phyloP scores from a whole-genome alignment of 163 green algal species.

The Chlorella variabilis region DNA sequence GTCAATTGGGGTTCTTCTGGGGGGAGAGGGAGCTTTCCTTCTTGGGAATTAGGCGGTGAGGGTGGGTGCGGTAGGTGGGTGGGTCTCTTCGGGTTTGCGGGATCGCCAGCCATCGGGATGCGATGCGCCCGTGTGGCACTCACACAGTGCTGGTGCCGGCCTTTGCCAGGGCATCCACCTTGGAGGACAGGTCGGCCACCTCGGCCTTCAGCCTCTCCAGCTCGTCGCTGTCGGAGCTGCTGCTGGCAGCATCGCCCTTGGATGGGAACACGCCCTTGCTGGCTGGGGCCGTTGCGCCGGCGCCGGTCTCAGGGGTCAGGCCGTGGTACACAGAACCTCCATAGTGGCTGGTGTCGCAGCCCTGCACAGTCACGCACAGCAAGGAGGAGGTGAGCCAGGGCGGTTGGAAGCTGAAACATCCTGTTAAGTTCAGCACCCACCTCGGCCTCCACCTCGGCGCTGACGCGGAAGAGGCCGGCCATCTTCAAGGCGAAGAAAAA shows the following conservation, averaged over 20 bases:
- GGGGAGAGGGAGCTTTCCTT: no score
- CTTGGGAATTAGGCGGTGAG: no score
- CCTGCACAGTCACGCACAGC: neutral
- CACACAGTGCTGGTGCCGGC: no score
- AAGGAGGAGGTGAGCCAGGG: no score
- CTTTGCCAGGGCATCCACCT: neutral
- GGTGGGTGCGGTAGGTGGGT: no score
- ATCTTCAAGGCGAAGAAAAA: conserved; percentile 18
- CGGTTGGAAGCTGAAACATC: neutral
- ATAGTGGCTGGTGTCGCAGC: conserved; percentile 25
- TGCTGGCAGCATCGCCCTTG: neutral
- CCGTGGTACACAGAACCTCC: conserved; percentile 25
- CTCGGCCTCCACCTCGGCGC: conserved; percentile 71
- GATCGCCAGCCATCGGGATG: no score
- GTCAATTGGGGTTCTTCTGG: no score
- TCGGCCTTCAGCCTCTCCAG: conserved; percentile 18
- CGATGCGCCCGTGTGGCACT: no score
- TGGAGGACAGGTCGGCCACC: conserved; percentile 15
- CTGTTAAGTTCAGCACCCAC: conserved; percentile 18
- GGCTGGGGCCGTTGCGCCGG: neutral
- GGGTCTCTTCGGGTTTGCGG: no score
- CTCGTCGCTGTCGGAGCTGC: conserved; percentile 4
- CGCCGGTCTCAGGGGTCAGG: neutral
- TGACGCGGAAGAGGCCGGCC: conserved; percentile 17
- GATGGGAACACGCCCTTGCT: neutral